phyloP scores from a whole-genome alignment of 2,329 filamentous ascomycete genomes.

The Bipolaris zeicola region DNA sequence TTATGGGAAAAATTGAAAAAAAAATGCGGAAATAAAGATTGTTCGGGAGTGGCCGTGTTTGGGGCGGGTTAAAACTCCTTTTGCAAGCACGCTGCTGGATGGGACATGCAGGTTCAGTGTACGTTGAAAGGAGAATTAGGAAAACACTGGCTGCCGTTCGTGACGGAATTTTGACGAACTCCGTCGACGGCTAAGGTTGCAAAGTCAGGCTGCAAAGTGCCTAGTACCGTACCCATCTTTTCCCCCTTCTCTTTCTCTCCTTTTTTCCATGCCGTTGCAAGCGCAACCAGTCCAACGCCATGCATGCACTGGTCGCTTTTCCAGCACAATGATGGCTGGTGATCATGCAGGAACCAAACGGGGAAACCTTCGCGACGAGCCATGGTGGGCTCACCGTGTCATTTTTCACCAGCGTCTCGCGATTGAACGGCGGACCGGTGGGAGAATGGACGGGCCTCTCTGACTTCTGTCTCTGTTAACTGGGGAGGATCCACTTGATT shows the following conservation, averaged over 20 bases:
- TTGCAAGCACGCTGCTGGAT: background rate
- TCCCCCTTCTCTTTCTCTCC: background rate
- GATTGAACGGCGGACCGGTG: background rate
- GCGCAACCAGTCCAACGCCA: background rate
- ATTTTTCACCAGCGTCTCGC: conserved; percentile 1
- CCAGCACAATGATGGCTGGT: conserved; percentile 1
- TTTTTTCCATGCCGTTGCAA: background rate
- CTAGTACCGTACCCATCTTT: background rate
- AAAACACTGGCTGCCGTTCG: no score
- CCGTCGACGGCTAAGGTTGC: no score
- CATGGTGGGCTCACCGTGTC: background rate
- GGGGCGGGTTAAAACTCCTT: conserved; percentile 2
- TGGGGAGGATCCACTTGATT: background rate
- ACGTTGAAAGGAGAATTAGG: background rate
- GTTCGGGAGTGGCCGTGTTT: background rate
- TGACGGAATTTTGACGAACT: no score
- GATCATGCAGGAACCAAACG: conserved; percentile 4
- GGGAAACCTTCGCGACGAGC: background rate
- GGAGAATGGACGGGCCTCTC: background rate
- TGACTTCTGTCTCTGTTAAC: background rate
- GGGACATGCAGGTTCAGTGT: conserved; percentile 3
- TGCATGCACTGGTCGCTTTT: conserved; percentile 5
- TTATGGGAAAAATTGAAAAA: background rate
- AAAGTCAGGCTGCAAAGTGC: background rate
- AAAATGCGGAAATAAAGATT: background rate